Evolutionary conservation across 2,329 filamentous ascomycete species (phyloP), one percentile per base, ranked within the genome.

Genomic region (Aureobasidium melanogenum): DNA sequence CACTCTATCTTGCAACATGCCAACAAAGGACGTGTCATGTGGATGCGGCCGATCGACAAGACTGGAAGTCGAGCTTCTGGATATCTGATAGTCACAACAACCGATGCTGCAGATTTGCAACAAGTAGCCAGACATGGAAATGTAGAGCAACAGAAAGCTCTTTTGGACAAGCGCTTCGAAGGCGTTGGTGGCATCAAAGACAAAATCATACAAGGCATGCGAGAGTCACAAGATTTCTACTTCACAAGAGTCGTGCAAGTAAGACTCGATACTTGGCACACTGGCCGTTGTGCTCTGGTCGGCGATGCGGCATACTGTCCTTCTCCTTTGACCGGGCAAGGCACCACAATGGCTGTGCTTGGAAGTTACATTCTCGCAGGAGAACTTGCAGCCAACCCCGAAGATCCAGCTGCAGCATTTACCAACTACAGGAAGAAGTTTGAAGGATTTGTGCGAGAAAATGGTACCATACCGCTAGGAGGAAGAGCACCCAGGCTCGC

Each of bases 161-260:
- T 63, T 28, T 30, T 63, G n/a, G 54, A 50, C 4, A 57, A 62
- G 24, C 47, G 51, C 22, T 63, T 66, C 39, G 30, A 44, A 22
- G 56, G 55, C 3, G 26, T 65, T 8, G 41, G 44, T 9, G 58
- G 62, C 10, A 39, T 63, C 19, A 65, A 61, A 48, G 57, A 46
- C 3, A 59, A 64, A 22, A 51, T 76, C 2, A 51, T 79, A 0
- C 63, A 70, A 8, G 75, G 67, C 1, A 76, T 80, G 74, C 66
- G 71, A 30, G 67, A 66, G 0, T 67, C 72, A 0, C 66, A 75
- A 0, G 74, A 80, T 60, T 80, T 78, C 64, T 80, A 80, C 66
- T 75, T 73, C 62, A 72, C 77, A 32, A 71, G 75, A 19, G 66
- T 75, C n/a, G 73, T 69, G 6, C 72, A 76, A 50, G 70, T 77